These are phyloP conservation scores for Hamigera avellanea DNA, from an alignment of 495 filamentous ascomycete species.

Conservation along the genomic window DNA sequence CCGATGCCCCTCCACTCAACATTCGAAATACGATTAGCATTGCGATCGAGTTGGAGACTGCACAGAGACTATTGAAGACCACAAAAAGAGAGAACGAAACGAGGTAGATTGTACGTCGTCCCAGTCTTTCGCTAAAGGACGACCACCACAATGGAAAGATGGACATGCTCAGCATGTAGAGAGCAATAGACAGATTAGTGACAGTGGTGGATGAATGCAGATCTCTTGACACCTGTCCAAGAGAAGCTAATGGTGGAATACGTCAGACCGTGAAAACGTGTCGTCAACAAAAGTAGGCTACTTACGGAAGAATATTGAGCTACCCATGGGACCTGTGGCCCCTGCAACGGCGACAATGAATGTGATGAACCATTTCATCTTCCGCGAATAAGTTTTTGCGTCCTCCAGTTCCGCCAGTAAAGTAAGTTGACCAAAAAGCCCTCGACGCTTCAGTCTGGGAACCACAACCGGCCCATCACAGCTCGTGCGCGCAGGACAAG, in stretches of 20 bases:
- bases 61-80: slow-evolving; percentile 64
- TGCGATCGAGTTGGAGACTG: slow-evolving; percentile 59
- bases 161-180: slow-evolving; percentile 86
- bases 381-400: slow-evolving; percentile 58
- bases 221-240: slow-evolving; percentile 55
- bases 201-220: slow-evolving; percentile 56
- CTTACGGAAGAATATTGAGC: slow-evolving; percentile 74
- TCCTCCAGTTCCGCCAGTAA: slow-evolving; percentile 74
- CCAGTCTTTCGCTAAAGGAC: slow-evolving; percentile 72
- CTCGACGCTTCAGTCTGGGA: slow-evolving; percentile 56
- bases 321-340: slow-evolving; percentile 72
- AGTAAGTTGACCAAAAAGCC: slow-evolving; percentile 59
- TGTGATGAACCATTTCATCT: slow-evolving; percentile 79
- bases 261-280: background rate
- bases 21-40: slow-evolving; percentile 85
- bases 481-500: too few species aligned
- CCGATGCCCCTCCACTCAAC: slow-evolving; percentile 71
- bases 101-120: slow-evolving; percentile 77
- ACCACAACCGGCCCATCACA: slow-evolving; percentile 37
- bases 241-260: slow-evolving; percentile 42
- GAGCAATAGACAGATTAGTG: slow-evolving; percentile 70
- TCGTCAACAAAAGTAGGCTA: background rate
- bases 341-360: slow-evolving; percentile 66
- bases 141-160: slow-evolving; percentile 96
- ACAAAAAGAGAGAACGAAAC: slow-evolving; percentile 69